Percentiles rank a stretch among this genome's conserved stretches.
phyloP scores from a whole-genome alignment of 768 basidiomycete genomes.

The Pleurotus sapidus region DNA sequence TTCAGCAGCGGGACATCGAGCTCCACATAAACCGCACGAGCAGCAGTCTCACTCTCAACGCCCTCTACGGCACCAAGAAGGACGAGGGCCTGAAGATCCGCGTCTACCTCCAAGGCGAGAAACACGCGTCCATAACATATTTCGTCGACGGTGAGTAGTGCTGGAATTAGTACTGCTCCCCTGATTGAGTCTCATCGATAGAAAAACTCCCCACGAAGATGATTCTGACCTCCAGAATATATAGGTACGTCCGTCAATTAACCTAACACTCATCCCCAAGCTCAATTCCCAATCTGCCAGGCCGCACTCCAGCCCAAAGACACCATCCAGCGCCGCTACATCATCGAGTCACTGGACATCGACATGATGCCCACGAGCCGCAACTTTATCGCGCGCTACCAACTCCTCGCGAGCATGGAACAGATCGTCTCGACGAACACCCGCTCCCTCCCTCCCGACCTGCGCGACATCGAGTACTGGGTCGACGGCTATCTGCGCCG shows the following conservation, averaged over 20 bases:
- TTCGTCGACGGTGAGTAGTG: conserved; percentile 23
- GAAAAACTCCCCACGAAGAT: neutral
- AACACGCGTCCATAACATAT: conserved; percentile 36
- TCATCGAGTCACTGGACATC: conserved; percentile 44
- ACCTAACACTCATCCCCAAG: neutral
- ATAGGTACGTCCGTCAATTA: neutral
- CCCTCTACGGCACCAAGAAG: conserved; percentile 25
- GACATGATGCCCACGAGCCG: conserved; percentile 37
- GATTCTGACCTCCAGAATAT: conserved; percentile 14
- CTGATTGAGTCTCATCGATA: neutral
- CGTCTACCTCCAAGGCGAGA: conserved; percentile 41
- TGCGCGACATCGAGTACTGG: conserved; percentile 50
- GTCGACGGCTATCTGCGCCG: conserved; percentile 38
- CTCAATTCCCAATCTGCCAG: neutral
- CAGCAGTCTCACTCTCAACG: conserved; percentile 30
- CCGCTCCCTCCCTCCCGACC: conserved; percentile 24
- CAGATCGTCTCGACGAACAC: conserved; percentile 36
- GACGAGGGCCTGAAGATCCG: conserved; percentile 26
- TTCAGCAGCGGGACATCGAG: conserved; percentile 6
- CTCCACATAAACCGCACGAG: conserved; percentile 13
- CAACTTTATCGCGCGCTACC: conserved; percentile 52
- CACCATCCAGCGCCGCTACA: conserved; percentile 32
- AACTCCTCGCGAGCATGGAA: conserved; percentile 42
- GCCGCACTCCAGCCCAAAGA: too few relatives aligned
- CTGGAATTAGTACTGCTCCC: neutral